A percentile compares a stretch with the other conserved stretches of the same genome.
Evolutionary conservation across 768 basidiomycete species (phyloP).

Genomic region (Tulasnella sp.): DNA sequence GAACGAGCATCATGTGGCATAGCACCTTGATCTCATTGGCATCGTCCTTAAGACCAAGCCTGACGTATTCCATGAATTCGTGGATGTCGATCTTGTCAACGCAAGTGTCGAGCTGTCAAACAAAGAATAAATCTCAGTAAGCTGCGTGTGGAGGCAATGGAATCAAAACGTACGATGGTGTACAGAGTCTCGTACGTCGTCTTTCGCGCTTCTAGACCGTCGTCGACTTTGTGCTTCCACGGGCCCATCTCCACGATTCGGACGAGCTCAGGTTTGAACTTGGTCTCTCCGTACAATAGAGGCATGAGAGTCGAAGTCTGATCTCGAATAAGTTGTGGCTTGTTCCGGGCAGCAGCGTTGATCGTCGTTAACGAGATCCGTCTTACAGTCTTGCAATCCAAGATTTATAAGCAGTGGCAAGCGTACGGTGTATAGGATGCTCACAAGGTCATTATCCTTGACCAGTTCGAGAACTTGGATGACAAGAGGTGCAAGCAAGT

Average conservation of each 20-base stretch:
- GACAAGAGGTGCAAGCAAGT: conserved; percentile 79
- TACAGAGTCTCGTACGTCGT: conserved; percentile 98
- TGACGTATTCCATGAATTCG: conserved; percentile 74
- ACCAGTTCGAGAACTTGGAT: conserved; percentile 90
- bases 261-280: conserved; percentile 71
- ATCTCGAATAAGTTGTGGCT: conserved; percentile 86
- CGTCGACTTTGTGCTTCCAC: conserved; percentile 95
- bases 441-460: conserved; percentile 68
- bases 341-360: conserved; percentile 93
- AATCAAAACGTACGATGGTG: conserved; percentile 63
- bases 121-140: neutral
- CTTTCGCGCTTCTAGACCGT: conserved; percentile 93
- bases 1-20: conserved; percentile 91
- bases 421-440: neutral
- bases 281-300: conserved; percentile 79
- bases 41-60: conserved; percentile 79
- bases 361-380: conserved; percentile 83
- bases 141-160: neutral
- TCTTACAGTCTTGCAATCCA: conserved; percentile 69
- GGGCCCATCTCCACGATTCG: conserved; percentile 95
- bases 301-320: conserved; percentile 75
- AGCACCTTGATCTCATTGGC: conserved; percentile 97
- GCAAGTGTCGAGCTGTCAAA: conserved; percentile 78
- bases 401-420: neutral
- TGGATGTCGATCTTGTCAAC: conserved; percentile 81